Conservation (phyloP, 2,329 filamentous ascomycete species). For the Sphaerulina vaccinii region DNA sequence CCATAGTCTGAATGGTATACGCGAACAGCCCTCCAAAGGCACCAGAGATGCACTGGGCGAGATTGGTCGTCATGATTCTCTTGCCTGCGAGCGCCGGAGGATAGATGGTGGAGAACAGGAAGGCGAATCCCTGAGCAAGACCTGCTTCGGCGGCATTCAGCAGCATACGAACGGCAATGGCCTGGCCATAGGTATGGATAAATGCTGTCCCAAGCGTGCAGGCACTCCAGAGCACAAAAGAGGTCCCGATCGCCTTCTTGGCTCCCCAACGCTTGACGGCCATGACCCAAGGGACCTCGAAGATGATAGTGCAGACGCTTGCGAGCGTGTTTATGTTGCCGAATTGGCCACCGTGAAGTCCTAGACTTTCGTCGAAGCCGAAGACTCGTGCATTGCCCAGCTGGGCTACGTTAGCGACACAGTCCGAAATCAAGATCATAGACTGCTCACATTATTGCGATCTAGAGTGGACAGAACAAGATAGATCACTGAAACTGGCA, state of each 20-base stretch:
- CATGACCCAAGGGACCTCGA: conserved; percentile 6
- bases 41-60: conserved; percentile 27
- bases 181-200: conserved; percentile 33
- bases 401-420: conserved; percentile 8
- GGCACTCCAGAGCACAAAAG: conserved; percentile 27
- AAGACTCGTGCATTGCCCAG: conserved; percentile 24
- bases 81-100: conserved; percentile 28
- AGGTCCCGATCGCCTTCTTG: conserved; percentile 23
- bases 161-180: conserved; percentile 34
- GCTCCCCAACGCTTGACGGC: conserved; percentile 28
- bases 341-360: conserved; percentile 17
- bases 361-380: conserved; percentile 22
- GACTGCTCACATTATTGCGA: conserved; percentile 25
- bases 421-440: not conserved
- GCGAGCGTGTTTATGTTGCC: conserved; percentile 22
- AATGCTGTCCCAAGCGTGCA: conserved; percentile 34
- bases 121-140: conserved; percentile 32
- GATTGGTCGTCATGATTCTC: conserved; percentile 32
- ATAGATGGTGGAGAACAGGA: conserved; percentile 35
- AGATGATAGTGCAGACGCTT: conserved; percentile 18
- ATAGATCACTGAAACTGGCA: conserved; percentile 15
- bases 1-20: conserved; percentile 32
- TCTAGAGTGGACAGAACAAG: conserved; percentile 21
- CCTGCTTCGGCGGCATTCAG: conserved; percentile 34
- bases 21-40: conserved; percentile 33